These are phyloP conservation scores for Malbranchea cinnamomea DNA, from an alignment of 2,329 filamentous ascomycete species.

Conservation along the genomic window DNA sequence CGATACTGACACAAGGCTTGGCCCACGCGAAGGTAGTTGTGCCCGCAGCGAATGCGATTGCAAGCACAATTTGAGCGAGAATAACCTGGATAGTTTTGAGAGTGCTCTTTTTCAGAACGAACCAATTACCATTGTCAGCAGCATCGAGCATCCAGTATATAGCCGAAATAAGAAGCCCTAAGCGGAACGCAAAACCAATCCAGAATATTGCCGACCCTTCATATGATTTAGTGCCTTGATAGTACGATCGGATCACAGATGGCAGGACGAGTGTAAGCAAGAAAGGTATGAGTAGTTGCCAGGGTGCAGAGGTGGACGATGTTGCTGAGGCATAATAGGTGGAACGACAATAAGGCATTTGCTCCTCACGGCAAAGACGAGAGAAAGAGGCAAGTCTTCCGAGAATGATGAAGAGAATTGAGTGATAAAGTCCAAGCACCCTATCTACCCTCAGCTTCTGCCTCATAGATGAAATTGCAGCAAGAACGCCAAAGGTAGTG, in stretches of 20 bases:
- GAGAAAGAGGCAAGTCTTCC: constrained; percentile 73
- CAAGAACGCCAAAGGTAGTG: constrained; percentile 67
- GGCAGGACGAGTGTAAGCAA: constrained; percentile 58
- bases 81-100: constrained; percentile 64
- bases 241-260: constrained; percentile 67
- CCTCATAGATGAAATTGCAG: constrained; percentile 59
- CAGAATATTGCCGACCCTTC: constrained; percentile 72
- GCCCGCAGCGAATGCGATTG: constrained; percentile 66
- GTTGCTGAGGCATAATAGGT: constrained; percentile 89
- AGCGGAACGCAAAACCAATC: constrained; percentile 66
- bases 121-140: constrained; percentile 70
- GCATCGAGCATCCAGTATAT: constrained; percentile 81
- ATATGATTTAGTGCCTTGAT: constrained; percentile 68
- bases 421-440: constrained; percentile 69
- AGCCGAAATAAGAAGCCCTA: constrained; percentile 59
- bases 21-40: constrained; percentile 75
- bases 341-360: constrained; percentile 91
- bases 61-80: constrained; percentile 66
- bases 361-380: constrained; percentile 87
- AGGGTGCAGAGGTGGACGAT: constrained; percentile 81
- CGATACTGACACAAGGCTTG: constrained; percentile 66
- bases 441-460: constrained; percentile 53
- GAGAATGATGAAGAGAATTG: constrained; percentile 64
- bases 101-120: constrained; percentile 43
- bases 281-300: constrained; percentile 75